Base-by-base conservation (phyloP, 2,329 filamentous ascomycete species). In the Ilyonectria robusta region DNA sequence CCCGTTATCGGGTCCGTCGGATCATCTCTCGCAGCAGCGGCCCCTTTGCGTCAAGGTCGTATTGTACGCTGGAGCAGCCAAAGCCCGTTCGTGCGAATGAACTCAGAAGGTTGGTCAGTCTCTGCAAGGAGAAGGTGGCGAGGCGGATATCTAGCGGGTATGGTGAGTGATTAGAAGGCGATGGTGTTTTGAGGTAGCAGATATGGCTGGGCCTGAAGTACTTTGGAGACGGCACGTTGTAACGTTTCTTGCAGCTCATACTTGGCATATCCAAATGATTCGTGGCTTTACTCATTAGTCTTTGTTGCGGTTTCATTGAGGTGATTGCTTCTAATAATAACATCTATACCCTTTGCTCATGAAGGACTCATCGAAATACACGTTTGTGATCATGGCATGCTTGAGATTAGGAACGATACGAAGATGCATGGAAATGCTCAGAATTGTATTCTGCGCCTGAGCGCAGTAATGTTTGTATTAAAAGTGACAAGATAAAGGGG, bases 31-130 rank as follows among this genome's bases (percentile, higher is more conserved):
- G 71, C 19, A 71, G 72, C 47, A 67, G 66, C 13, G 66, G 62
- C 1, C 66, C 73, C 2, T 59, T 79, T 1, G 50, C 80, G 21
- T 74, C 77, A 9, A 76, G 72, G 47, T 72, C 66, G 13, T 64
- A 70, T n/a, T 81, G 79, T 23, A 55, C 64, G 1, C 67, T 81
- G 17, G 73, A 80, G 51, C 76, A 80, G 55, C 78, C 79, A 2
- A 71, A 67, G 33, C 79, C 79, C 2, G 66, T 81, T 6, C 70
- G 76, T 59, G 75, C 70, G 5, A 74, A 69, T 9, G 78, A 81
- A 58, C 59, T 79, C 59, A 76, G 68, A 63, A 70, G 78, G 26
- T 64, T 81, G 7, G 72, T 76, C 2, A 77, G 74, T 46, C 58
- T 79, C 21, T 80, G 76, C 57, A 76, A 73, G 51, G 70, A 73